Percentiles rank a stretch among this genome's conserved stretches.
Conservation (phyloP, 257 asterid genomes). For the Solanum sitiens region DNA sequence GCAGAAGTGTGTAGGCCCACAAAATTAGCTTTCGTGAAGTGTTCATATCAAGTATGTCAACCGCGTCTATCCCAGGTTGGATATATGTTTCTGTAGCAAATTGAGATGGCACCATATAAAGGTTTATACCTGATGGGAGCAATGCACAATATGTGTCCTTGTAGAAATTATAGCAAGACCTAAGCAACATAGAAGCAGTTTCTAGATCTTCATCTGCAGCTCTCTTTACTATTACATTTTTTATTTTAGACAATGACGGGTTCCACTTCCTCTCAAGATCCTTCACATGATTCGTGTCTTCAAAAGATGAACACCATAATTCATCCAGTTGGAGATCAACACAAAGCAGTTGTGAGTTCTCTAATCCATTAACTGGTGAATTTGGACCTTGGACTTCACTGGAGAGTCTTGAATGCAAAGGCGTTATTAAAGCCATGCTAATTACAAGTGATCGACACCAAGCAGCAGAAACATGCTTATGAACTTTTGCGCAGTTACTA, state of each 20-base stretch:
- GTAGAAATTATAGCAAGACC: constrained; percentile 84
- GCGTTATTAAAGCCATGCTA: constrained; percentile 85
- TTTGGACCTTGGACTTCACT: constrained; percentile 47
- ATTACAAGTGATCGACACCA: constrained; percentile 98
- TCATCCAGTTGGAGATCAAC: constrained; percentile 87
- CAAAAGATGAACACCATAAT: constrained; percentile 75
- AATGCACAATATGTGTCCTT: constrained; percentile 91
- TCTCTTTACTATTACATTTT: constrained; percentile 74
- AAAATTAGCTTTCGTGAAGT: constrained; percentile 85
- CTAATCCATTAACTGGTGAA: constrained; percentile 37
- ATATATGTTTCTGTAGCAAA: constrained; percentile 82
- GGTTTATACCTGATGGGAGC: constrained; percentile 94
- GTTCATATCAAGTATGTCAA: constrained; percentile 88
- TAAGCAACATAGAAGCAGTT: constrained; percentile 65
- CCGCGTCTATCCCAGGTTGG: constrained; percentile 91
- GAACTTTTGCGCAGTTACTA: constrained; percentile 61
- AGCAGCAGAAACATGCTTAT: constrained; percentile 82
- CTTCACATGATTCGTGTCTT: constrained; percentile 64
- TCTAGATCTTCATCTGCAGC: constrained; percentile 91
- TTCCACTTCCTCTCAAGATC: constrained; percentile 80
- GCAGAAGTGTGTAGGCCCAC: constrained; percentile 89
- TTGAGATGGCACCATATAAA: constrained; percentile 83
- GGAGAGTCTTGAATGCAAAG: constrained; percentile 65
- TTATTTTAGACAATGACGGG: constrained; percentile 63
- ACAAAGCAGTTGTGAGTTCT: constrained; percentile 62